Evolutionary conservation across 106 monocot species (phyloP), one percentile per base, ranked within the genome.

Genomic region (Alisma plantagoaquatica): DNA sequence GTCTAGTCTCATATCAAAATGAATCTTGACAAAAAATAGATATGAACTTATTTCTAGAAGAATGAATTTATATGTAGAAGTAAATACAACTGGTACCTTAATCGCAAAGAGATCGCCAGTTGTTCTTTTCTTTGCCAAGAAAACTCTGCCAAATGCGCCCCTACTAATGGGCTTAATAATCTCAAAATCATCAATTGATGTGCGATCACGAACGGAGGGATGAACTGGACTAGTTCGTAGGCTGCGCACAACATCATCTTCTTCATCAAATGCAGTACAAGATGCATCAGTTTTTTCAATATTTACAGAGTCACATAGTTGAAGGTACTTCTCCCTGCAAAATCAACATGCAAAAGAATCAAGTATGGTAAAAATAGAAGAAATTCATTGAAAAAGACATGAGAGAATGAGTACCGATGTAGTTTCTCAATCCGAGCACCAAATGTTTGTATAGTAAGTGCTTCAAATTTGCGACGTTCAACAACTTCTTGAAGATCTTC

Each of bases 41-140:
- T n/a, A n/a, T n/a, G n/a, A n/a, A n/a, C n/a, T n/a, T n/a, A n/a
- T n/a, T n/a, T n/a, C n/a, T n/a, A n/a, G n/a, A n/a, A n/a, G n/a
- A n/a, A n/a, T n/a, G n/a, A n/a, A n/a, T n/a, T n/a, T n/a, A n/a
- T n/a, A n/a, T n/a, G n/a, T n/a, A n/a, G n/a, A 38, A 38, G 14
- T 14, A 38, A 7, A 38, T 7, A 38, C 14, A 38, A 38, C 35
- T 14, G 14, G 14, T 72, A 99, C 98, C 90, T 99, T 99, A 56
- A 99, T 90, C 44, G 98, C 98, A 73, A 99, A 99, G 9, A 99
- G 82, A 73, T 99, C 98, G 19, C 98, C 98, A 22, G 98, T 99
- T 43, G 85, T 90, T 82, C 81, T 76, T 71, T 99, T 99, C 79
- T 90, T 90, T 30, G 98, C 98, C 59, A 99, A 67, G 60, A 99